Conservation (phyloP, 768 basidiomycete species). For the Tulasnella sp. region DNA sequence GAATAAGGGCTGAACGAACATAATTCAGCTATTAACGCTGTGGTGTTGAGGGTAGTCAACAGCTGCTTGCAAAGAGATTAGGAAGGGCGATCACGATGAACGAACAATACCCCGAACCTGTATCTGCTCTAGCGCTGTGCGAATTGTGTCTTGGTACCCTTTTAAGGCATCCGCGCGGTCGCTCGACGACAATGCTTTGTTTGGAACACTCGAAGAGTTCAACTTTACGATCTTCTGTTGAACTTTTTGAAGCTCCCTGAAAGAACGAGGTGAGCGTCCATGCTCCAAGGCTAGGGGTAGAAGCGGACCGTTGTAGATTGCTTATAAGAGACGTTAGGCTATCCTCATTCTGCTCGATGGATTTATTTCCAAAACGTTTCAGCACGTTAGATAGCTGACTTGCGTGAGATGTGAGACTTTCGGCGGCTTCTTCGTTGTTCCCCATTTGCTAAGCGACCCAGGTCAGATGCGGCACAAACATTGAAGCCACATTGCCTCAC, state of each 20-base stretch:
- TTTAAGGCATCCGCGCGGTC: neutral
- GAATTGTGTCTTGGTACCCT: neutral
- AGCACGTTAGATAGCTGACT: neutral
- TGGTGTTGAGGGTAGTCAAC: neutral
- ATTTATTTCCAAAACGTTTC: neutral
- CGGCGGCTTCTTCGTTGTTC: neutral
- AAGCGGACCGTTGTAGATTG: neutral
- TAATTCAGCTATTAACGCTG: neutral
- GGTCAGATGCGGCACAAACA: neutral
- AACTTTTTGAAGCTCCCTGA: neutral
- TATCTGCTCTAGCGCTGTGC: neutral
- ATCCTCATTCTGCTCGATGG: neutral
- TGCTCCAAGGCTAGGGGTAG: neutral
- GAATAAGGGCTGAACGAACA: neutral
- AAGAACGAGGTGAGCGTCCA: neutral
- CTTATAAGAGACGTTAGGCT: neutral
- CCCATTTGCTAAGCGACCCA: neutral
- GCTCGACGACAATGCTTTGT: neutral
- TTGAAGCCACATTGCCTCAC: neutral
- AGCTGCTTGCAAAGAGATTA: neutral
- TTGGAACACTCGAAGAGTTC: neutral
- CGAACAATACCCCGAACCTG: neutral
- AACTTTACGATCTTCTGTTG: neutral
- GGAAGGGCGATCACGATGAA: neutral
- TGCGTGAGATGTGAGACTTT: neutral